phyloP scores from a whole-genome alignment of 371 early-diverging fungal species.

The Mortierella sp. region DNA sequence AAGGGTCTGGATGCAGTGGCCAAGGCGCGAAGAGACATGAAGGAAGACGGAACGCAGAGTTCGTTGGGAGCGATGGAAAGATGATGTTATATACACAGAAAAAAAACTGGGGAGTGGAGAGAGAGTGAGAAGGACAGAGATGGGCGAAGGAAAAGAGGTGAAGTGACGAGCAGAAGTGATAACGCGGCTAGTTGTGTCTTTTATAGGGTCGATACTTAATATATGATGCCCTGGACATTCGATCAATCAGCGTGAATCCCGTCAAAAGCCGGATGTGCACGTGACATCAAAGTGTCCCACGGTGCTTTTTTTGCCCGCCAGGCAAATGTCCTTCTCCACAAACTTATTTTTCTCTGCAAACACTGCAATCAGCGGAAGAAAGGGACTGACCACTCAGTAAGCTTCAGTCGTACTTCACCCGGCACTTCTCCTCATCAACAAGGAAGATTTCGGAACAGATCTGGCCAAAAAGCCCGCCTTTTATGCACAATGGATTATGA shows the following conservation, averaged over 20 bases:
- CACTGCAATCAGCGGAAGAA: too few relatives aligned
- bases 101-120: background rate
- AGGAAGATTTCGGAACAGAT: too few relatives aligned
- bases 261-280: slow-evolving; percentile 1
- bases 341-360: background rate
- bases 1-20: slow-evolving; percentile 50
- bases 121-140: background rate
- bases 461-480: too few relatives aligned
- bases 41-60: slow-evolving; percentile 10
- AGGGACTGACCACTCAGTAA: background rate
- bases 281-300: slow-evolving; percentile 7
- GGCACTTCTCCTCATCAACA: background rate
- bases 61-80: background rate
- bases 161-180: background rate
- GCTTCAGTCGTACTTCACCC: background rate
- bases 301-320: background rate
- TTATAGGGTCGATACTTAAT: background rate
- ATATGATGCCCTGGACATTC: background rate
- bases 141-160: background rate
- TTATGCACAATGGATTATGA: too few relatives aligned
- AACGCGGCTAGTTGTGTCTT: too few relatives aligned
- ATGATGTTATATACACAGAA: background rate
- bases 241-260: background rate
- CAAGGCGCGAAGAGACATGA: slow-evolving; percentile 55
- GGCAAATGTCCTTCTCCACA: slow-evolving; percentile 6